phyloP scores from a whole-genome alignment of 345 rosid species.

The Cardamine chenopodiifolia region DNA sequence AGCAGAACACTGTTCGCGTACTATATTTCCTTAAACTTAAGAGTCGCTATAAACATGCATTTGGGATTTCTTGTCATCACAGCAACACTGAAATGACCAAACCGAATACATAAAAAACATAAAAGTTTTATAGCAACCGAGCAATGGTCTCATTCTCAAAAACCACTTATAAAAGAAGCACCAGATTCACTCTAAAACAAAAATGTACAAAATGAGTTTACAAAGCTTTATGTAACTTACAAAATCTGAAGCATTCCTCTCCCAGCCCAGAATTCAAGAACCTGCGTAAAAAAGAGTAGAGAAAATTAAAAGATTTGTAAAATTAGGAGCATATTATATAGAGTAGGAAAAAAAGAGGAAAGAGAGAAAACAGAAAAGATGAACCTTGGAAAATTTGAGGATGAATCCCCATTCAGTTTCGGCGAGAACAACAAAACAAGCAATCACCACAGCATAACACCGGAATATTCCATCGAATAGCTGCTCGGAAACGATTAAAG shows the following conservation, averaged over 20 bases:
- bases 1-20: not conserved
- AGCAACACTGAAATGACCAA: slow-evolving; percentile 67
- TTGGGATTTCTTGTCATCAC: slow-evolving; percentile 73
- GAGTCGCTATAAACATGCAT: slow-evolving; percentile 10
- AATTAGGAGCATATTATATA: not conserved
- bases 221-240: slow-evolving; percentile 54
- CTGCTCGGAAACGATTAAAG: slow-evolving; percentile 41
- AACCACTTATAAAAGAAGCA: not conserved
- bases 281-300: slow-evolving; percentile 50
- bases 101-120: not conserved
- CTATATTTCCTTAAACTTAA: not conserved
- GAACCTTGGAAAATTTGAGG: slow-evolving; percentile 73
- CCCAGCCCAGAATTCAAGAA: slow-evolving; percentile 89
- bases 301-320: not conserved
- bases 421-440: slow-evolving; percentile 65
- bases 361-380: not conserved
- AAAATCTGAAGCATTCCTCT: slow-evolving; percentile 99
- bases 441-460: slow-evolving; percentile 82
- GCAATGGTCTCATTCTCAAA: not conserved
- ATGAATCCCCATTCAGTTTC: slow-evolving; percentile 95
- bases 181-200: not conserved
- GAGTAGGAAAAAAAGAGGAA: not conserved
- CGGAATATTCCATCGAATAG: slow-evolving; percentile 90
- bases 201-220: not conserved
- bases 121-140: not conserved